A percentile compares a stretch with the other conserved stretches of the same genome.
These are phyloP conservation scores for Neurospora discreta DNA, from an alignment of 495 filamentous ascomycete species.

Conservation along the genomic window DNA sequence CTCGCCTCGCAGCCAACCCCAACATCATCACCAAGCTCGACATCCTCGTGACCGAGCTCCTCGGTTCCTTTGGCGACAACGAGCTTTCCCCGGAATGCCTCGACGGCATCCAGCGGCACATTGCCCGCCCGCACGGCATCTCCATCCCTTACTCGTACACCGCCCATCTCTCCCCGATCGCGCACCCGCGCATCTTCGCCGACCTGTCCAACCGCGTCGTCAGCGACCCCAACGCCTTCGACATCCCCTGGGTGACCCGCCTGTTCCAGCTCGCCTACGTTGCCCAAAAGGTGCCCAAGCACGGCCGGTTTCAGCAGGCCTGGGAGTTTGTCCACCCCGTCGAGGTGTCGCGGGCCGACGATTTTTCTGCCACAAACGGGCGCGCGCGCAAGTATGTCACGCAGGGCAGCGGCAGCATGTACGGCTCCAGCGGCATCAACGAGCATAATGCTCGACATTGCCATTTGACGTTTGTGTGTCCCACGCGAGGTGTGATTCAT, in stretches of 20 bases:
- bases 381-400: conserved; percentile 33
- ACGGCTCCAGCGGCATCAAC: conserved; percentile 54
- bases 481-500: conserved; percentile 72
- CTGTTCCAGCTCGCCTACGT: conserved; percentile 80
- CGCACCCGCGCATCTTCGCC: conserved; percentile 74
- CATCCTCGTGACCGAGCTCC: conserved; percentile 85
- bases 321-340: conserved; percentile 54
- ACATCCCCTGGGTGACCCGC: conserved; percentile 85
- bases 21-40: conserved; percentile 54
- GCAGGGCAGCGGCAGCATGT: conserved; percentile 48
- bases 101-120: conserved; percentile 63
- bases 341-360: conserved; percentile 41
- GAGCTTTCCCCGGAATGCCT: conserved; percentile 70
- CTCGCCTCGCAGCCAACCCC: conserved; percentile 22
- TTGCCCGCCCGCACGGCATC: conserved; percentile 65
- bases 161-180: conserved; percentile 79
- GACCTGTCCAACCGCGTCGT: conserved; percentile 53
- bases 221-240: conserved; percentile 66
- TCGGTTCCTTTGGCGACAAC: conserved; percentile 88
- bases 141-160: conserved; percentile 90
- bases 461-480: conserved; percentile 59
- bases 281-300: conserved; percentile 41
- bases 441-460: conserved; percentile 78
- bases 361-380: conserved; percentile 39
- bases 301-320: conserved; percentile 49